Conservation (phyloP, 1,284 basidiomycete species). For the Papiliotrema flavescens region DNA sequence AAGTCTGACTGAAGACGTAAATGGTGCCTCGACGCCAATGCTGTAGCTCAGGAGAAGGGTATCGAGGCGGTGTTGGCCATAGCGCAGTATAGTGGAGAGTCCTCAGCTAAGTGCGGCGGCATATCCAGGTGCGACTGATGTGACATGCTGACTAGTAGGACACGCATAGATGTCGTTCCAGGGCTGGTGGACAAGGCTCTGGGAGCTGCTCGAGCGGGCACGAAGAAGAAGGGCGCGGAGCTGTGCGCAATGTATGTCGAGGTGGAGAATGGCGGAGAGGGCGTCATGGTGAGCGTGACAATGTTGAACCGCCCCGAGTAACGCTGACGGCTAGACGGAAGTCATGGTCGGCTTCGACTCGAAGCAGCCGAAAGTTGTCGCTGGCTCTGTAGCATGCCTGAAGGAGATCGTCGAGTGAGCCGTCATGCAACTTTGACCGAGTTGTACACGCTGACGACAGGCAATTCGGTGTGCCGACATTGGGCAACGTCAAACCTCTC, state of each 20-base stretch:
- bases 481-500: slow-evolving; percentile 69
- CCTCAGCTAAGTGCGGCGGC: slow-evolving; percentile 59
- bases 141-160: slow-evolving; percentile 44
- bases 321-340: slow-evolving; percentile 59
- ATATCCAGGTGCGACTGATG: not conserved
- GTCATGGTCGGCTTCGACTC: slow-evolving; percentile 78
- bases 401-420: slow-evolving; percentile 70
- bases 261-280: slow-evolving; percentile 83
- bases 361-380: slow-evolving; percentile 93
- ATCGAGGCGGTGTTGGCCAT: slow-evolving; percentile 80
- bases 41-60: slow-evolving; percentile 96
- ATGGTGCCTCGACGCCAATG: slow-evolving; percentile 87
- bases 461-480: slow-evolving; percentile 73
- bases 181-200: slow-evolving; percentile 94
- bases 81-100: slow-evolving; percentile 88
- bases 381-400: slow-evolving; percentile 72
- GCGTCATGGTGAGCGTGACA: slow-evolving; percentile 70
- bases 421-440: not conserved
- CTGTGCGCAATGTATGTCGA: slow-evolving; percentile 87
- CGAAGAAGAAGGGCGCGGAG: slow-evolving; percentile 85
- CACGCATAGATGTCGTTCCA: slow-evolving; percentile 76
- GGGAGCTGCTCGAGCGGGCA: slow-evolving; percentile 84
- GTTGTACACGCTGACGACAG: slow-evolving; percentile 50
- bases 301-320: not conserved
- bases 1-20: slow-evolving; percentile 60